Evolutionary conservation across 139 green algal species (phyloP), one percentile per base, ranked within the genome.

Genomic region (Chlamydomonas eustigma): DNA sequence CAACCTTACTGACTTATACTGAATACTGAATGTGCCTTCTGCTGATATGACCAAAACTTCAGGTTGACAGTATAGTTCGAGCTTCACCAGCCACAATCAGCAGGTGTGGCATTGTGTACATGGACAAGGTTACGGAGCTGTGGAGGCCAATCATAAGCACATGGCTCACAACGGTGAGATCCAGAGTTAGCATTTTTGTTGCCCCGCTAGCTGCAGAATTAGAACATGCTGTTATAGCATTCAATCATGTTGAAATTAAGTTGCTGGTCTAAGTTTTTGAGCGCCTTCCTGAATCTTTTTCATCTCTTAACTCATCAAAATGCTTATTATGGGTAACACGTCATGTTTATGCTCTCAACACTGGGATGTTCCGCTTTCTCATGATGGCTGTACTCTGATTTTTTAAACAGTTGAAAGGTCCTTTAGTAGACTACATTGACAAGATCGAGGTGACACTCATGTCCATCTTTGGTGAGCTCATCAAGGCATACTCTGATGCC

Each of bases 31-130:
- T 64, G 77, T 65, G 25, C 4, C 35, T 3, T 2, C 6, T 58
- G 44, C 44, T 58, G 25, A 33, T n/a, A n/a, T 33, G 58, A 24
- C 25, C 58, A 5, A 24, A 5, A 24, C 82, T 83, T 58, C 83
- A 90, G 82, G 81, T 90, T 22, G 79, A 79, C 39, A 82, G 86
- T 74, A 87, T 92, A 37, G 64, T 74, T 18, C 83, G 81, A 6
- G 87, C 87, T 34, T 88, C 82, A 0, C 87, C 87, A 8, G 87
- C 87, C 37, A 91, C 87, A 22, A 78, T 91, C 34, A 83, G 71
- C 68, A 84, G 87, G 38, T 91, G 87, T 66, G 87, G 84, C 38
- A 88, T 91, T 74, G 75, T 91, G 25, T 88, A 72, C 71, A 75
- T 84, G 50, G 72, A 36, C 25, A 3, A 37, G n/a, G 65, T 75